A percentile compares a stretch with the other conserved stretches of the same genome.
These are phyloP conservation scores for Chlorella sorokiniana DNA, from an alignment of 139 green algal genomes.

Conservation along the genomic window DNA sequence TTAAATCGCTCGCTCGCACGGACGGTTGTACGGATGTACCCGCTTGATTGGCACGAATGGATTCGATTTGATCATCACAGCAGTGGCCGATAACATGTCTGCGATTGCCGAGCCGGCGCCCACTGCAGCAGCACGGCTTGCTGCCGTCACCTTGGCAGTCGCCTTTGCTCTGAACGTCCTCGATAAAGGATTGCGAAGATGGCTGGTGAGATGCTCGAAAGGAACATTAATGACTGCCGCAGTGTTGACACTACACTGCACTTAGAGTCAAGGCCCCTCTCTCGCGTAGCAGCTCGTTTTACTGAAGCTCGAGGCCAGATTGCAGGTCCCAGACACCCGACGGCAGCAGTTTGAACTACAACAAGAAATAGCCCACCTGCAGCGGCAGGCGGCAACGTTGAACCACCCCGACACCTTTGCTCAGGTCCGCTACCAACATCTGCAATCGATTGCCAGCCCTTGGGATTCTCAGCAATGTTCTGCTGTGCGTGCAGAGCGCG, in stretches of 20 bases:
- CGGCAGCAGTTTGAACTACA: slow-evolving; percentile 18
- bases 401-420: slow-evolving; percentile 30
- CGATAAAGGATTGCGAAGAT: background rate
- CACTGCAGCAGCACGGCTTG: slow-evolving; percentile 6
- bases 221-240: background rate
- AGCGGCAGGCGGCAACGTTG: slow-evolving; percentile 8
- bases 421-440: background rate
- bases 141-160: background rate
- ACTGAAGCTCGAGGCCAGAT: too few species aligned
- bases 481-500: slow-evolving; percentile 10
- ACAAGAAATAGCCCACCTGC: slow-evolving; percentile 14
- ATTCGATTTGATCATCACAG: background rate
- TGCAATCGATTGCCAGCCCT: background rate
- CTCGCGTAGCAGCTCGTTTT: too few species aligned
- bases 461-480: background rate
- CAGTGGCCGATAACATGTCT: background rate
- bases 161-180: background rate
- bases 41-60: too few species aligned
- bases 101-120: background rate
- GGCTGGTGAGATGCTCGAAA: background rate
- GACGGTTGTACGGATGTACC: too few species aligned
- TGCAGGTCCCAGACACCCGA: slow-evolving; percentile 23
- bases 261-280: background rate
- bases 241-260: background rate
- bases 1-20: too few species aligned